A percentile compares a stretch with the other conserved stretches of the same genome.
Conservation (phyloP, 1,284 basidiomycete genomes). For the Cutaneotrichosporon mucoides region DNA sequence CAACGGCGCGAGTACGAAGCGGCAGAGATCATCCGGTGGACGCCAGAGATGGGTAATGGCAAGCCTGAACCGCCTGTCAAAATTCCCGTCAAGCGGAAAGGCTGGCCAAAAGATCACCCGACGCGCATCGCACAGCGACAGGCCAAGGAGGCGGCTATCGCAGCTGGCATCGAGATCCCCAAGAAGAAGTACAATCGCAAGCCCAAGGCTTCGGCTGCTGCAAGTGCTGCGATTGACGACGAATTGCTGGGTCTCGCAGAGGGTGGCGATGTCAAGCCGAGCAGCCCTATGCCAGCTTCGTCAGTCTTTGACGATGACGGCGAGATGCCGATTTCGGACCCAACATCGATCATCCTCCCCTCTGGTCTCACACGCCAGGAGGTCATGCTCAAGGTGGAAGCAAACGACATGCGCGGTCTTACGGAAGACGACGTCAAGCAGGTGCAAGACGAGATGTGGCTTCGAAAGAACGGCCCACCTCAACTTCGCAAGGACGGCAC, state of each 20-base stretch:
- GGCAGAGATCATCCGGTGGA: conserved; percentile 22
- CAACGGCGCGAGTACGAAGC: conserved; percentile 36
- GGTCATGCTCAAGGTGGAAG: conserved; percentile 34
- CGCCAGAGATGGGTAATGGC: conserved; percentile 13
- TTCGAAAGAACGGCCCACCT: conserved; percentile 29
- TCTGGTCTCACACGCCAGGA: conserved; percentile 37
- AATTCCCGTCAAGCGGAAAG: conserved; percentile 25
- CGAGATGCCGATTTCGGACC: conserved; percentile 14
- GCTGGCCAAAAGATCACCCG: conserved; percentile 30
- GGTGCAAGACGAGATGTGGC: conserved; percentile 47
- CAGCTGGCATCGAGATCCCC: conserved; percentile 20
- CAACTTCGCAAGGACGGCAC: conserved; percentile 46
- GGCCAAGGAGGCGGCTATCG: conserved; percentile 28
- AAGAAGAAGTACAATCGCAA: conserved; percentile 30
- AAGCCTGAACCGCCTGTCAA: conserved; percentile 5
- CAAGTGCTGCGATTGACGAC: conserved; percentile 35
- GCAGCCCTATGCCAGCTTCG: conserved; percentile 13
- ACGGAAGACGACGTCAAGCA: conserved; percentile 44
- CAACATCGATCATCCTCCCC: conserved; percentile 32
- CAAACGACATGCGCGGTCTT: conserved; percentile 30
- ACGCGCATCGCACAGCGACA: conserved; percentile 30
- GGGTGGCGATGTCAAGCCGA: conserved; percentile 22
- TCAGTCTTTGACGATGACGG: conserved; percentile 20
- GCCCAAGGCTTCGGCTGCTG: conserved; percentile 17
- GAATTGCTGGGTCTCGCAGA: conserved; percentile 43